Evolutionary conservation across 2,329 filamentous ascomycete genomes (phyloP).

Genomic region (Cercospora zeae-maydis): DNA sequence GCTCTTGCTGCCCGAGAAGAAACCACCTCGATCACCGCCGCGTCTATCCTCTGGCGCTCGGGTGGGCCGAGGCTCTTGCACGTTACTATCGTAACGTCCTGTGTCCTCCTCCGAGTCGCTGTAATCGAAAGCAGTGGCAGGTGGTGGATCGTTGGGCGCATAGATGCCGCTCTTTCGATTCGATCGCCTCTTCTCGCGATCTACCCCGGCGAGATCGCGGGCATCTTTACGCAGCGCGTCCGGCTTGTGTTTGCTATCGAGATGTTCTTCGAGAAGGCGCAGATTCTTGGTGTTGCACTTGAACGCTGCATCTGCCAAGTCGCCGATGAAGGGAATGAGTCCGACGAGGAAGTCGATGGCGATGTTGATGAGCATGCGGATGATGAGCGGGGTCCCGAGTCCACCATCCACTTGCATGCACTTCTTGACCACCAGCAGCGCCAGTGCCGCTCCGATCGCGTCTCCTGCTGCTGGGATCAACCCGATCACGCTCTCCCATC

Average conservation of each 20-base stretch:
- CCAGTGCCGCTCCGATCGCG: slow-evolving; percentile 67
- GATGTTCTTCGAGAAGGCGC: slow-evolving; percentile 62
- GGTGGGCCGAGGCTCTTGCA: slow-evolving; percentile 20
- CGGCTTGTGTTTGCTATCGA: slow-evolving; percentile 64
- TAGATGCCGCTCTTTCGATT: slow-evolving; percentile 35
- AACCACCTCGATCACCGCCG: slow-evolving; percentile 18
- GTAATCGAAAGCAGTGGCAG: slow-evolving; percentile 44
- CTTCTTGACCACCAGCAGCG: slow-evolving; percentile 68
- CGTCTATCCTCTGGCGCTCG: slow-evolving; percentile 20
- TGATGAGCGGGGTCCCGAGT: slow-evolving; percentile 58
- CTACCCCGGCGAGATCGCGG: slow-evolving; percentile 27
- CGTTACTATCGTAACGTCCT: slow-evolving; percentile 1
- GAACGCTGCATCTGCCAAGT: slow-evolving; percentile 67
- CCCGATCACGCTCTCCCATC: slow-evolving; percentile 84
- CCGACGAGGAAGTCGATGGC: slow-evolving; percentile 69
- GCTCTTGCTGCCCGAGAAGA: slow-evolving; percentile 19
- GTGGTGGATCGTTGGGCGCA: slow-evolving; percentile 37
- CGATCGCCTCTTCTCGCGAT: slow-evolving; percentile 35
- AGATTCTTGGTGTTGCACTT: slow-evolving; percentile 76
- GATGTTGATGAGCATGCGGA: slow-evolving; percentile 79
- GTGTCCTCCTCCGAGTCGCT: slow-evolving; percentile 17
- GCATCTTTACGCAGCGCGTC: slow-evolving; percentile 29
- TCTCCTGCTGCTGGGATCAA: slow-evolving; percentile 80
- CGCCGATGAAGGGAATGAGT: slow-evolving; percentile 71
- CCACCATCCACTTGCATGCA: slow-evolving; percentile 74